Evolutionary conservation across 176 grass and related monocot species (phyloP), one percentile per base, ranked within the genome.

Genomic region (Ampelocalamus luodianensis): DNA sequence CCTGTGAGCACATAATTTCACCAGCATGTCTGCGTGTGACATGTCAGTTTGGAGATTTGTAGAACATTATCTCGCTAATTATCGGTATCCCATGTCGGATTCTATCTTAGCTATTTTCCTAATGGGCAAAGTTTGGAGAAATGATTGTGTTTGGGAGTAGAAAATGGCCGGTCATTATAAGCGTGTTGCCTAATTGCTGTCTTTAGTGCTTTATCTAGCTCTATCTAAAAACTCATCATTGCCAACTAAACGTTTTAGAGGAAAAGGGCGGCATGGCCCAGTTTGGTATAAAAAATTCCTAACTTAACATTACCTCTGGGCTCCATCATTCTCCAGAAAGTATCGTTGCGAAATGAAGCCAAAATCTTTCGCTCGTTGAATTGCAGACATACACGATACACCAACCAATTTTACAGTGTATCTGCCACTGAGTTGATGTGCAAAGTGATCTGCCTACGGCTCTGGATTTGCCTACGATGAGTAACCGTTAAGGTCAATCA

Each of bases 401-500:
- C 45, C 63, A 80, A 68, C 45, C 9, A 26, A 5, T 39, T 40
- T 68, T 20, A 54, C 45, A 22, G 8, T 36, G 6, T n/a, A 39
- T 23, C 49, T 10, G 36, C 24, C 60, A 29, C 23, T 42, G 39
- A 40, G 64, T 42, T 63, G 42, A 50, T 34, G 15, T 37, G 24
- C 26, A 54, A 22, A 76, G 11, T 82, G 48, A 82, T 27, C 5
- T 55, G 13, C n/a, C 46, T 34, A 83, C 7, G 51, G 50, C 8
- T 22, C 27, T 63, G 24, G 39, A 44, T 60, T 26, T 76, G 2
- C 53, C 68, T 72, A 79, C 14, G 24, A 75, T 66, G 78, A 81
- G 78, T 81, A 75, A 82, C 63, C 75, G 59, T 89, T 46, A 89
- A 75, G 87, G 65, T 75, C 68, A 80, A 75, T 89, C 69, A 13